Evolutionary conservation across 495 filamentous ascomycete genomes (phyloP), one percentile per base, ranked within the genome.

Genomic region (Aspergillus baeticus): DNA sequence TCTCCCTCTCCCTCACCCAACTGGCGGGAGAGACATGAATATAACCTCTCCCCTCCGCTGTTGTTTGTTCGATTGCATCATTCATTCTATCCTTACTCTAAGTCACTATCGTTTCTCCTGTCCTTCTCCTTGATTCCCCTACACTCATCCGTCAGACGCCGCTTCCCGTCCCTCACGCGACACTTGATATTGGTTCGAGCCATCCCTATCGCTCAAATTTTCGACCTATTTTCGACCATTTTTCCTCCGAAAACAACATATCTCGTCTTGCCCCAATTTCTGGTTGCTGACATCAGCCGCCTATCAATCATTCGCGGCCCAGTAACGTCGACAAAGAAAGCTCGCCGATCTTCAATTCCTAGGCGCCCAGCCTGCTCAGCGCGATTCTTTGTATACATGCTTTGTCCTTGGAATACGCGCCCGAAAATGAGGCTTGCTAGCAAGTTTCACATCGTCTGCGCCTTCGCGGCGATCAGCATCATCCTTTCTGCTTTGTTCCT

Each of bases 391-490:
- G 45, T 54, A 44, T 47, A 35, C 33, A 10, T 35, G 38, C 56
- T 61, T 60, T 60, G 54, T 61, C 23, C 54, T 41, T 33, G 36
- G 31, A 57, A 34, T 26, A 36, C 38, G 38, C 49, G 38, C 36
- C 22, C 64, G 58, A 62, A 63, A 62, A 63, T 70, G 48, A 67
- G 62, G 48, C 59, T 70, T 20, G 66, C 66, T 38, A 73, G 66
- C 49, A 67, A 71, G 33, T 71, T 75, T 54, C 69, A 72, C 45
- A 59, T 59, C 18, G 55, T 74, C 17, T 71, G 63, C 57, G 66
- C 61, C 34, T 53, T 74, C 18, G 67, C 68, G 15, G 68, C 60
- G 6, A 68, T 67, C 47, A 68, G 64, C n/a, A 70, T 76, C 18
- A 51, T 74, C 33, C 56, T 62, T 39, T 69, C 68, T 5, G 65